These are phyloP conservation scores for Clavispora santaluciae DNA, from an alignment of 805 yeast genomes.

Conservation along the genomic window DNA sequence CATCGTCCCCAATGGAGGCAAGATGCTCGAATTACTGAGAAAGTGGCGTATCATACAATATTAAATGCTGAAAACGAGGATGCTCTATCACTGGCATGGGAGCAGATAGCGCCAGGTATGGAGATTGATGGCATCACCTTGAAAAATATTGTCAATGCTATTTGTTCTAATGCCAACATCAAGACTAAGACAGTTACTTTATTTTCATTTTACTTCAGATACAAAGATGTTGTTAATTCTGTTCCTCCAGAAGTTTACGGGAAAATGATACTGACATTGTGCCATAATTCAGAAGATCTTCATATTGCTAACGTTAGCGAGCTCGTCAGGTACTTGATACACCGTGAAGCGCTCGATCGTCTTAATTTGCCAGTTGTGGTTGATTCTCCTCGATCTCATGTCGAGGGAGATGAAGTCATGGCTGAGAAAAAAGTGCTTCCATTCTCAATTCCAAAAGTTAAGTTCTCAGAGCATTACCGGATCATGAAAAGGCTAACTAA, in stretches of 20 bases:
- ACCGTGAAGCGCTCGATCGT: slow-evolving; percentile 8
- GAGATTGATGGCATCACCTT: slow-evolving; percentile 9
- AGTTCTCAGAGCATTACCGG: slow-evolving; percentile 11
- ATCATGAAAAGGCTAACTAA: slow-evolving; percentile 12
- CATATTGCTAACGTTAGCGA: slow-evolving; percentile 1
- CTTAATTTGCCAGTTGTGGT: slow-evolving; percentile 10
- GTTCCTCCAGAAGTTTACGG: slow-evolving; percentile 12
- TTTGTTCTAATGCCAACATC: slow-evolving; percentile 7
- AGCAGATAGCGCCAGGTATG: not conserved
- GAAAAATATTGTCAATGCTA: slow-evolving; percentile 8
- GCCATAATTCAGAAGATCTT: slow-evolving; percentile 5
- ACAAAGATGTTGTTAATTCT: not conserved
- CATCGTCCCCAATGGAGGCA: slow-evolving; percentile 24
- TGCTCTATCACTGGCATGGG: not conserved
- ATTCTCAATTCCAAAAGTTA: slow-evolving; percentile 3
- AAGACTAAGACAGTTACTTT: not conserved
- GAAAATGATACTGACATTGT: slow-evolving; percentile 4
- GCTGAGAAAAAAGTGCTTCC: not conserved
- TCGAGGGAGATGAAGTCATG: not conserved
- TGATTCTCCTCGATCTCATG: slow-evolving; percentile 5
- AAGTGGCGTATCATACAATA: slow-evolving; percentile 18
- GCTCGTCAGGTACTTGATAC: slow-evolving; percentile 12
- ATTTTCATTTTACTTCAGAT: not conserved
- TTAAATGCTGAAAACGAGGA: slow-evolving; percentile 3
- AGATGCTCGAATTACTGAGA: slow-evolving; percentile 25